Percentiles rank a stretch among this genome's conserved stretches.
phyloP scores from a whole-genome alignment of 2,329 filamentous ascomycete genomes.

The Magnaporthiopsis rhizophila region DNA sequence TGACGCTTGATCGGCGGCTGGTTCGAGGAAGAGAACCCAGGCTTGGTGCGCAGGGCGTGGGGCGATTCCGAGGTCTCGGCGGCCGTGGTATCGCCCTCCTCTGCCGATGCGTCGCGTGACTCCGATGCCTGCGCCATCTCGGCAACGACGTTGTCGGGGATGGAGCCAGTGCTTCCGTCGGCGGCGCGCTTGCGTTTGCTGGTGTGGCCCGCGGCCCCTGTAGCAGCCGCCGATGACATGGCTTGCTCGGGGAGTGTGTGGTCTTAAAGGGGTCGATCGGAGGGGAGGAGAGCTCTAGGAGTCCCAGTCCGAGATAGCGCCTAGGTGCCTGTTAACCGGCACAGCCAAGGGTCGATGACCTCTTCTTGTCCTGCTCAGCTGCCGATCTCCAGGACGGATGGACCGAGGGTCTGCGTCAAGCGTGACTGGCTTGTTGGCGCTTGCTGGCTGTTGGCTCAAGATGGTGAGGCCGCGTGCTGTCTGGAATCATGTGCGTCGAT shows the following conservation, averaged over 20 bases:
- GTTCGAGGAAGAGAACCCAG: slow-evolving; percentile 34
- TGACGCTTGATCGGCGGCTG: slow-evolving; percentile 68
- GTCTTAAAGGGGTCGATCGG: background rate
- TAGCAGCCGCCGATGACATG: slow-evolving; percentile 46
- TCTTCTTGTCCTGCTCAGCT: background rate
- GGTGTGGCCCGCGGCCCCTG: slow-evolving; percentile 40
- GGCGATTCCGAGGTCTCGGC: slow-evolving; percentile 41
- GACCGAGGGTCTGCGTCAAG: background rate
- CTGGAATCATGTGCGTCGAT: background rate
- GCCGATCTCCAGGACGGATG: background rate
- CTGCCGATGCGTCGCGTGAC: slow-evolving; percentile 73
- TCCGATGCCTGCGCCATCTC: slow-evolving; percentile 56
- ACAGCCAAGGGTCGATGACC: background rate
- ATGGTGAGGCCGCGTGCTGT: background rate
- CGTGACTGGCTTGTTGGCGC: background rate
- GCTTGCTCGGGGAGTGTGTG: background rate
- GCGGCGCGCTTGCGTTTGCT: slow-evolving; percentile 76
- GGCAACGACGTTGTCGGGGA: slow-evolving; percentile 27
- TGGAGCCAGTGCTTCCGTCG: slow-evolving; percentile 26
- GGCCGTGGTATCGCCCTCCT: slow-evolving; percentile 70
- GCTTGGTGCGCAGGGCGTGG: slow-evolving; percentile 45
- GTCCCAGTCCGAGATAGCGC: background rate
- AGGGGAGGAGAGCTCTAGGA: background rate
- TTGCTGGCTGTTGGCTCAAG: background rate
- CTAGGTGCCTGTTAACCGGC: background rate